Evolutionary conservation across 2,329 filamentous ascomycete species (phyloP).

Genomic region (Botryotinia calthae): DNA sequence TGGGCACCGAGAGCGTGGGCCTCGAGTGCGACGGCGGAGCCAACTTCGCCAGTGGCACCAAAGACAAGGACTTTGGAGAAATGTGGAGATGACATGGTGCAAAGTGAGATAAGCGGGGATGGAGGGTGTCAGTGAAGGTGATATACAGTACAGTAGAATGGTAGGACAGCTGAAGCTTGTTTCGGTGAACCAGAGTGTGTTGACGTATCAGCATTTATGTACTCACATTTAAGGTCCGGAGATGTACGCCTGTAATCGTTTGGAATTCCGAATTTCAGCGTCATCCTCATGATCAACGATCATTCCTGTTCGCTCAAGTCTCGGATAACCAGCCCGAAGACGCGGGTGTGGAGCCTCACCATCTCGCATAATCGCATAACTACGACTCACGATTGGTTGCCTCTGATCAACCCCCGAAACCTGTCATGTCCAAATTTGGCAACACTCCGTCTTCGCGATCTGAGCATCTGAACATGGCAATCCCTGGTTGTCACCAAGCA

Average conservation of each 20-base stretch:
- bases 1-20: slow-evolving; percentile 44
- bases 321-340: slow-evolving; percentile 4
- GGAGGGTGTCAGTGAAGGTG: slow-evolving; percentile 3
- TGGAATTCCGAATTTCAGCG: slow-evolving; percentile 6
- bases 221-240: slow-evolving; percentile 3
- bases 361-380: slow-evolving; percentile 10
- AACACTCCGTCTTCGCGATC: too few species aligned
- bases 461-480: too few species aligned
- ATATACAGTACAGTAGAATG: slow-evolving; percentile 6
- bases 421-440: too few species aligned
- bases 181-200: slow-evolving; percentile 7
- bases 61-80: slow-evolving; percentile 44
- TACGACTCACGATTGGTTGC: slow-evolving; percentile 5
- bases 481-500: too few species aligned
- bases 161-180: slow-evolving; percentile 1
- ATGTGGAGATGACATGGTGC: slow-evolving; percentile 3
- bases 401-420: background rate
- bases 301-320: slow-evolving; percentile 7
- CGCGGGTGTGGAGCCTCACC: background rate
- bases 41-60: slow-evolving; percentile 49
- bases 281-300: background rate
- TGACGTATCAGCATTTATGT: slow-evolving; percentile 10
- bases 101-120: slow-evolving; percentile 6
- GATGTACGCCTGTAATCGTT: background rate
- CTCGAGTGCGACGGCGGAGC: slow-evolving; percentile 41